Percentiles rank a stretch among this genome's conserved stretches.
phyloP scores from a whole-genome alignment of 352 stramenopile species.

The Phytopythium helicoides region DNA sequence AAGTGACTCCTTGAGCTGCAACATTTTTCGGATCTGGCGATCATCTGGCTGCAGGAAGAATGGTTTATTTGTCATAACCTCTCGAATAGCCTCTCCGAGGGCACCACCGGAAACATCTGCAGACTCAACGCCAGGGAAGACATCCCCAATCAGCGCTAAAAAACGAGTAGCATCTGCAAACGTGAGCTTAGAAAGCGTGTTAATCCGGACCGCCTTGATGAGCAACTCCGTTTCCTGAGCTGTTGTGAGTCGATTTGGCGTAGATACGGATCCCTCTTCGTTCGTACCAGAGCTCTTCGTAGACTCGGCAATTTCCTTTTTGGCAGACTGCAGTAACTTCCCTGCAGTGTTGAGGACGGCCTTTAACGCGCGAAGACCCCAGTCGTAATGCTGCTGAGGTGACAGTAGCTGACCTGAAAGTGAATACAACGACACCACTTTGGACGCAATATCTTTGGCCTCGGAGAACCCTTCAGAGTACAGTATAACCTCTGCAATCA shows the following conservation, averaged over 20 bases:
- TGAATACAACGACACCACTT: slow-evolving; percentile 92
- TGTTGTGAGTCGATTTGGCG: slow-evolving; percentile 38
- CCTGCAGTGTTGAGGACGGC: slow-evolving; percentile 93
- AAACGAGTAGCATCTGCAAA: slow-evolving; percentile 91
- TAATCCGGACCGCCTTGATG: slow-evolving; percentile 95
- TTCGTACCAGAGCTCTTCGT: slow-evolving; percentile 1
- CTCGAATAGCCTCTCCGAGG: slow-evolving; percentile 81
- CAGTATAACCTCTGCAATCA: slow-evolving; percentile 94
- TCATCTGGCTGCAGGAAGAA: slow-evolving; percentile 90
- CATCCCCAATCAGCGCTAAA: slow-evolving; percentile 90
- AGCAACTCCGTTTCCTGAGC: slow-evolving; percentile 90
- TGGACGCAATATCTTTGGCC: slow-evolving; percentile 88
- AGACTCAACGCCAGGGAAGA: slow-evolving; percentile 90
- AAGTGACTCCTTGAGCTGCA: slow-evolving; percentile 94
- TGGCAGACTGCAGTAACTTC: slow-evolving; percentile 85
- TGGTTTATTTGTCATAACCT: slow-evolving; percentile 89
- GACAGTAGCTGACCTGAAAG: slow-evolving; percentile 85
- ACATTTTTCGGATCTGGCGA: slow-evolving; percentile 92
- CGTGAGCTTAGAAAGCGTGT: slow-evolving; percentile 95
- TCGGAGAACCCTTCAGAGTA: slow-evolving; percentile 90
- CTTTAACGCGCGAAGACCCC: slow-evolving; percentile 92
- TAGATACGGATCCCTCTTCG: slow-evolving; percentile 14
- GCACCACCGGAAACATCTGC: slow-evolving; percentile 80
- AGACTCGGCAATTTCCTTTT: slow-evolving; percentile 50
- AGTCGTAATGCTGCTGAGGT: slow-evolving; percentile 94